phyloP scores from a whole-genome alignment of 768 basidiomycete species.

The Daedalea quercina region DNA sequence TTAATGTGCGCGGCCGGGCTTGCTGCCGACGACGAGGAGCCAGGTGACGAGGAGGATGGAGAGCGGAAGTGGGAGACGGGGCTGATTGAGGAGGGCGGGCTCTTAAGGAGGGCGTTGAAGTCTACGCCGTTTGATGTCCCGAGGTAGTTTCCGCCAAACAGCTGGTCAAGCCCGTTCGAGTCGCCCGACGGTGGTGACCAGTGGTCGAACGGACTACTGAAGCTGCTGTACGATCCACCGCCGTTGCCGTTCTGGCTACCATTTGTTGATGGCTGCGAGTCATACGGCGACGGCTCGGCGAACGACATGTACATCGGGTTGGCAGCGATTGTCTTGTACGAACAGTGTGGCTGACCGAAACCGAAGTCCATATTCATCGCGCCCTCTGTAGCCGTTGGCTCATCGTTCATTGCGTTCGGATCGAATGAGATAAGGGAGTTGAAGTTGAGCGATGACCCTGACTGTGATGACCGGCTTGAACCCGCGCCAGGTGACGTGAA shows the following conservation, averaged over 20 bases:
- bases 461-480: constrained; percentile 14
- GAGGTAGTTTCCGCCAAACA: constrained; percentile 37
- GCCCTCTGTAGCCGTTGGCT: constrained; percentile 47
- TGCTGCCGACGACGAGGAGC: constrained; percentile 17
- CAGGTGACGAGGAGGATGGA: constrained; percentile 6
- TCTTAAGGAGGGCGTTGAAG: constrained; percentile 29
- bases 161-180: constrained; percentile 36
- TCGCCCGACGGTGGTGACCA: constrained; percentile 11
- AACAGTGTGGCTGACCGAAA: constrained; percentile 42
- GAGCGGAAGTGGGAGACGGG: constrained; percentile 40
- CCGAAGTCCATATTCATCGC: constrained; percentile 56
- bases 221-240: not conserved
- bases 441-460: constrained; percentile 28
- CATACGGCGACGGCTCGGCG: constrained; percentile 33
- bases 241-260: constrained; percentile 8
- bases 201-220: constrained; percentile 14
- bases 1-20: constrained; percentile 16
- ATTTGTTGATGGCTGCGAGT: constrained; percentile 11
- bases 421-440: constrained; percentile 66
- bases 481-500: constrained; percentile 22
- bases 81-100: constrained; percentile 32
- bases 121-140: constrained; percentile 25
- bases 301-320: constrained; percentile 87
- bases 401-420: constrained; percentile 61
- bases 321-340: constrained; percentile 75